These are phyloP conservation scores for Aciculosporium take DNA, from an alignment of 2,329 filamentous ascomycete genomes.

Conservation along the genomic window DNA sequence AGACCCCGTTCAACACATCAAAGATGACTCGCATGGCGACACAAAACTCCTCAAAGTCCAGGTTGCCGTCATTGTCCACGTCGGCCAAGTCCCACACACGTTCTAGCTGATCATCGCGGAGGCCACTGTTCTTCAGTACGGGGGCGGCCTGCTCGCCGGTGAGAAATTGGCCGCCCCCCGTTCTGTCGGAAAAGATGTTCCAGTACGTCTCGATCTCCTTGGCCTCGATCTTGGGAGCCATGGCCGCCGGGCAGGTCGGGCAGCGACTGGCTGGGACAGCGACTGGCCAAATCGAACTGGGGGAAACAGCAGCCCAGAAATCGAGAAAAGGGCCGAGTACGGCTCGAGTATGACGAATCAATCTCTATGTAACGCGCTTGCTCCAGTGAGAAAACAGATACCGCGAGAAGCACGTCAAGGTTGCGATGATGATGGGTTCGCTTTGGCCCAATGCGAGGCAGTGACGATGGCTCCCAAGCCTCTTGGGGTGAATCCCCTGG, in stretches of 20 bases:
- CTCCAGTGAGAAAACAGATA: background rate
- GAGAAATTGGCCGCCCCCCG: constrained; percentile 44
- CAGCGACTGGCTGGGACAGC: background rate
- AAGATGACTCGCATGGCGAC: constrained; percentile 98
- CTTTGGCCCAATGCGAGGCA: constrained; percentile 10
- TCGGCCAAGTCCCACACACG: constrained; percentile 94
- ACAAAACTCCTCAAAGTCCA: constrained; percentile 99
- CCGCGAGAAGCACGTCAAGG: background rate
- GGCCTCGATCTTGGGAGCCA: constrained; percentile 45
- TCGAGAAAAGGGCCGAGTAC: background rate
- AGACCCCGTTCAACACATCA: constrained; percentile 85
- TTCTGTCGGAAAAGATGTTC: constrained; percentile 48
- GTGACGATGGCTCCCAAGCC: constrained; percentile 19
- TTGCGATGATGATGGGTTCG: background rate
- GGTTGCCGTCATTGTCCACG: constrained; percentile 90
- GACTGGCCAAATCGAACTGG: background rate
- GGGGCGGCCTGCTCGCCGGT: constrained; percentile 48
- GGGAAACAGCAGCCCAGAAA: background rate
- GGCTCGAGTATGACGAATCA: background rate
- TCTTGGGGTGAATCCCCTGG: constrained; percentile 4
- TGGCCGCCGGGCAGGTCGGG: constrained; percentile 17
- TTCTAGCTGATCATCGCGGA: constrained; percentile 70
- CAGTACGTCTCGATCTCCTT: constrained; percentile 51
- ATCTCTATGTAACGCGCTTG: background rate
- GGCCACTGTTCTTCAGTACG: constrained; percentile 48